phyloP scores from a whole-genome alignment of 139 green algal genomes.

The Chlorella vulgaris region DNA sequence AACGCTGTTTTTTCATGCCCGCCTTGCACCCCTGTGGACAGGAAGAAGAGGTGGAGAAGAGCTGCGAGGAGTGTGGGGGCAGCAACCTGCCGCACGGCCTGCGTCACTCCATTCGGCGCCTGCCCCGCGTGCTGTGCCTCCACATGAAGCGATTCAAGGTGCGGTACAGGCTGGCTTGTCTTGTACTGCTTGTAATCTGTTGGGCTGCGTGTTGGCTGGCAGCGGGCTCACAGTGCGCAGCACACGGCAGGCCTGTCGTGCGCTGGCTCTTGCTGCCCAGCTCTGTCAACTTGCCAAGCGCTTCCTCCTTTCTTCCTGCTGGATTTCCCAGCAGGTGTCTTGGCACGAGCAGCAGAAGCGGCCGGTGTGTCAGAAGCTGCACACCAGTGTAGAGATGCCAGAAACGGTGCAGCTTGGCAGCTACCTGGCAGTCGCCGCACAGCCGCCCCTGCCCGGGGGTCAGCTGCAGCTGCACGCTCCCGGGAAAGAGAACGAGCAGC shows the following conservation, averaged over 20 bases:
- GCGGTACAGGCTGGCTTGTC: neutral
- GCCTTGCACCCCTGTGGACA: too few relatives aligned
- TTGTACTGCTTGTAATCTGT: neutral
- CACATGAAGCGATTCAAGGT: slow-evolving; percentile 77
- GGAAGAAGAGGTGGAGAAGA: slow-evolving; percentile 64
- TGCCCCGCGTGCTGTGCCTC: slow-evolving; percentile 71
- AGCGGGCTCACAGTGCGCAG: too few relatives aligned
- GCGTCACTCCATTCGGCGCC: slow-evolving; percentile 51
- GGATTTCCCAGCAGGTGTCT: neutral
- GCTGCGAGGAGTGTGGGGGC: slow-evolving; percentile 63
- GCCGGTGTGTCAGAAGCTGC: slow-evolving; percentile 50
- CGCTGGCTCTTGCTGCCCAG: neutral
- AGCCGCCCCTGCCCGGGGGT: slow-evolving; percentile 30
- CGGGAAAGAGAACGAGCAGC: slow-evolving; percentile 39
- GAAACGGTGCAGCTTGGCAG: slow-evolving; percentile 28
- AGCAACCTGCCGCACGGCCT: slow-evolving; percentile 43
- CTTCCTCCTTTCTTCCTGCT: neutral
- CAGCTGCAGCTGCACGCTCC: neutral
- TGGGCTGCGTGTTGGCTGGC: too few relatives aligned
- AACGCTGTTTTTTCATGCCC: too few relatives aligned
- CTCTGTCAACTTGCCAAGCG: too few relatives aligned
- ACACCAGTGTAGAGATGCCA: slow-evolving; percentile 25
- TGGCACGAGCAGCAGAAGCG: slow-evolving; percentile 9
- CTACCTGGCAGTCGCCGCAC: slow-evolving; percentile 1
- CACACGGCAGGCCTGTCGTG: too few relatives aligned